Base-by-base conservation (phyloP, 2,329 filamentous ascomycete genomes). In the Beauveria varroae region DNA sequence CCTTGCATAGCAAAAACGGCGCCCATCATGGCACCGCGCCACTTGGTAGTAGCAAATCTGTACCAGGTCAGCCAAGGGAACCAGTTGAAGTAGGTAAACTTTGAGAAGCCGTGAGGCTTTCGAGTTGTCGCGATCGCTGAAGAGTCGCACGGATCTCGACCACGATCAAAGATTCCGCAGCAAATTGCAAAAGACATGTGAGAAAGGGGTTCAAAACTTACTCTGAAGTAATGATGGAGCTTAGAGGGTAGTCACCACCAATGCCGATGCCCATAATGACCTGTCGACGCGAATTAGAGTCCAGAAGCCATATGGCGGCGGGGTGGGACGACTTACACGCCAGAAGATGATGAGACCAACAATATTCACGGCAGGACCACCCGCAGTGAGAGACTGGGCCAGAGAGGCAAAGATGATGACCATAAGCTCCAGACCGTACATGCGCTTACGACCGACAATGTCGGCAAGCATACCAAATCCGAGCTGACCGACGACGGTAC, bases 1-100 rank as follows among this genome's bases (percentile, higher is more conserved):
- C 90, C 90, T 73, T 96, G 90, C 89, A 93, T 93, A 66, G 90
- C 89, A 69, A 95, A 95, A 59, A 95, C 90, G 18, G 89, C 81
- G 40, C 85, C 89, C 87, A 96, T 93, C 87, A 95, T 95, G 65
- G 89, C 89, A 66, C 90, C 90, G 73, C 90, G 80, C 86, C 89
- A 93, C 74, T 88, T 91, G 58, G 90, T 93, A 4, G 88, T 93
- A 12, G 90, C 89, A 69, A 95, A 75, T 59, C 73, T 75, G 30
- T 5, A 54, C 14, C 5, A 8, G 24, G 24, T 61, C 37, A 57
- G 28, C 30, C 0, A 1, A 34, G 30, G 10, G n/a, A 1, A 34
- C 10, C 3, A 30, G 7, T 1, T 34, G 1, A 34, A 12, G 7
- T 34, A 34, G 4, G 9, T 37, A 6, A 16, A 5, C 34, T 37